A percentile compares a stretch with the other conserved stretches of the same genome.
These are phyloP conservation scores for Centella asiatica DNA, from an alignment of 129 eudicot species.

Conservation along the genomic window DNA sequence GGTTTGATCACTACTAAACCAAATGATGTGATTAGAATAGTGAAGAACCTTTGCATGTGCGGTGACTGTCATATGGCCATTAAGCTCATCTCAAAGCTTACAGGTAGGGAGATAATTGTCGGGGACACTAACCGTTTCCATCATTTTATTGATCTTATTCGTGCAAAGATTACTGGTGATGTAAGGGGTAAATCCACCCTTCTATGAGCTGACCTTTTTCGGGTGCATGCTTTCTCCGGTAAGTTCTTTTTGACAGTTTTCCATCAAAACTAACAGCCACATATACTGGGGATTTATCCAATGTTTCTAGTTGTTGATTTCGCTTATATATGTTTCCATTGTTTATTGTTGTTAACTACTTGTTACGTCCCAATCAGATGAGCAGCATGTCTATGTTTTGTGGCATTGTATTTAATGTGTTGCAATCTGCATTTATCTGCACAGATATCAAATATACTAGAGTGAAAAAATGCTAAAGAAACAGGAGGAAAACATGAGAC, in stretches of 20 bases:
- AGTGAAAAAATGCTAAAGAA: no score
- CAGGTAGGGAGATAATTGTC: slow-evolving; percentile 65
- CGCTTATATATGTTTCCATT: background rate
- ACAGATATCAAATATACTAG: no score
- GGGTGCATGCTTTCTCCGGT: background rate
- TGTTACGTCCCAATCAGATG: no score
- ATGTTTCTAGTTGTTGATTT: background rate
- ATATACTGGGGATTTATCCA: background rate
- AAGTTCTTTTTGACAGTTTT: background rate
- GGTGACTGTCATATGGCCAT: slow-evolving; percentile 74
- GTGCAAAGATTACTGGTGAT: slow-evolving; percentile 82
- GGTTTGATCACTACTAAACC: slow-evolving; percentile 49
- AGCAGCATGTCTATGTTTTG: no score
- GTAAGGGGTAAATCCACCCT: background rate
- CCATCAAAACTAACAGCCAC: background rate
- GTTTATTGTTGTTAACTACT: background rate
- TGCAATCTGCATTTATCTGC: no score
- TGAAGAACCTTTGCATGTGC: slow-evolving; percentile 68
- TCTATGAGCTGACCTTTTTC: background rate
- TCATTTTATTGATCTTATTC: slow-evolving; percentile 66
- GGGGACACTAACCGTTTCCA: slow-evolving; percentile 81
- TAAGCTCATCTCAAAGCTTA: slow-evolving; percentile 58
- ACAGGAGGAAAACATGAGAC: no score
- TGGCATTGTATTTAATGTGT: no score
- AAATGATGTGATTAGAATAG: slow-evolving; percentile 50